Percentiles rank a stretch among this genome's conserved stretches.
phyloP scores from a whole-genome alignment of 768 basidiomycete species.

The Vararia minispora region DNA sequence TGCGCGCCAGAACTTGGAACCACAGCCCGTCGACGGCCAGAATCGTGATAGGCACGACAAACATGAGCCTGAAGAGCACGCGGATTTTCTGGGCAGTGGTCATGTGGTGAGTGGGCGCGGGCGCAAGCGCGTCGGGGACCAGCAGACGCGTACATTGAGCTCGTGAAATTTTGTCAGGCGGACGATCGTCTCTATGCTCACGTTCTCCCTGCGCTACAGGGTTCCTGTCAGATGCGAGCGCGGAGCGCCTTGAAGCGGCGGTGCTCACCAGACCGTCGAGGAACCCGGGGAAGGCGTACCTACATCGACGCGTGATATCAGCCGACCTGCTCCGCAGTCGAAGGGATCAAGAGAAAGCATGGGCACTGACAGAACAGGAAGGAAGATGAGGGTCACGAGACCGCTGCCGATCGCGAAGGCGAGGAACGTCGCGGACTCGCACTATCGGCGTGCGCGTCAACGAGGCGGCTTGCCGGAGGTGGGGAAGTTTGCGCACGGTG shows the following conservation, averaged over 20 bases:
- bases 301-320: slow-evolving; percentile 19
- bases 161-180: slow-evolving; percentile 75
- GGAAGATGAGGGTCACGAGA: slow-evolving; percentile 63
- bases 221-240: not conserved
- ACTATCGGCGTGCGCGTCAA: slow-evolving; percentile 27
- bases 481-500: slow-evolving; percentile 33
- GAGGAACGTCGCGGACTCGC: slow-evolving; percentile 60
- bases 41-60: slow-evolving; percentile 51
- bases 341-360: slow-evolving; percentile 7
- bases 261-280: slow-evolving; percentile 43
- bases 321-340: too few species aligned
- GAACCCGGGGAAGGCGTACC: slow-evolving; percentile 60
- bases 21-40: slow-evolving; percentile 62
- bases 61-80: slow-evolving; percentile 62
- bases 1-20: too few species aligned
- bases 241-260: not conserved
- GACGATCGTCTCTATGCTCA: slow-evolving; percentile 54
- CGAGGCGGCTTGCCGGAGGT: not conserved
- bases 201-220: slow-evolving; percentile 42
- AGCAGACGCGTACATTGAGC: slow-evolving; percentile 48
- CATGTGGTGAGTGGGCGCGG: too few species aligned
- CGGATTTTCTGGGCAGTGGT: slow-evolving; percentile 43
- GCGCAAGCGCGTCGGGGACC: too few species aligned
- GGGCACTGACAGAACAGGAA: slow-evolving; percentile 54
- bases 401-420: slow-evolving; percentile 60